phyloP scores from a whole-genome alignment of 1,284 basidiomycete genomes.

The Trametes versicolor region DNA sequence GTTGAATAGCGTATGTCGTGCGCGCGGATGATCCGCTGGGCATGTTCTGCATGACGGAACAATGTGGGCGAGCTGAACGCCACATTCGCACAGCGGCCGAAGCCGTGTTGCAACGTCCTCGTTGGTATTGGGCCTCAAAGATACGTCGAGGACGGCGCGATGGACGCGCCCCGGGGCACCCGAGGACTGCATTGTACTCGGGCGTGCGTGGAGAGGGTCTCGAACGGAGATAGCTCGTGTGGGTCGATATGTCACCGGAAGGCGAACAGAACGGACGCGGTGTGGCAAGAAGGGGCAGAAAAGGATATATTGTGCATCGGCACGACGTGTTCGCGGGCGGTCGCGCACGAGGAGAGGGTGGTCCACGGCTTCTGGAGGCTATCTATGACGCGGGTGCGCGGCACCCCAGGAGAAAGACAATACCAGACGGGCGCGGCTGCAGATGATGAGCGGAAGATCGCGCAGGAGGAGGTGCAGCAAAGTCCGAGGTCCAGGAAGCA shows the following conservation, averaged over 20 bases:
- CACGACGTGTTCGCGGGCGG: slow-evolving; percentile 11
- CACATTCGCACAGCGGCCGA: not conserved
- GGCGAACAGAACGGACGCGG: slow-evolving; percentile 15
- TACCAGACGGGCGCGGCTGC: not conserved
- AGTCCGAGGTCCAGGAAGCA: slow-evolving; percentile 7
- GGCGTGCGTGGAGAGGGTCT: not conserved
- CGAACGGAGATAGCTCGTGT: slow-evolving; percentile 21
- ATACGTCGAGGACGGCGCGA: not conserved
- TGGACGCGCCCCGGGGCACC: not conserved
- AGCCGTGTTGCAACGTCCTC: not conserved
- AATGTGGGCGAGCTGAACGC: not conserved
- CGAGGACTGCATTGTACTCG: not conserved
- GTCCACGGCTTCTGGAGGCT: slow-evolving; percentile 8
- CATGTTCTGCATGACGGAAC: not conserved
- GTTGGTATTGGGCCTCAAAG: no score
- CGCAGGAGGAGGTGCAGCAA: not conserved
- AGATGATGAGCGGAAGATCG: slow-evolving; percentile 5
- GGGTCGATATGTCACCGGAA: not conserved
- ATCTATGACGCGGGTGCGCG: slow-evolving; percentile 4
- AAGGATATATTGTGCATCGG: slow-evolving; percentile 22
- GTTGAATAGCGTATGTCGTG: not conserved
- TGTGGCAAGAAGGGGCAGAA: slow-evolving; percentile 10
- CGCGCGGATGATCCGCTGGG: not conserved
- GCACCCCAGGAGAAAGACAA: slow-evolving; percentile 5
- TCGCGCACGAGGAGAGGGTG: not conserved